Evolutionary conservation across 352 stramenopile genomes (phyloP), one percentile per base, ranked within the genome.

Genomic region (Globisporangium cylindrosporum): DNA sequence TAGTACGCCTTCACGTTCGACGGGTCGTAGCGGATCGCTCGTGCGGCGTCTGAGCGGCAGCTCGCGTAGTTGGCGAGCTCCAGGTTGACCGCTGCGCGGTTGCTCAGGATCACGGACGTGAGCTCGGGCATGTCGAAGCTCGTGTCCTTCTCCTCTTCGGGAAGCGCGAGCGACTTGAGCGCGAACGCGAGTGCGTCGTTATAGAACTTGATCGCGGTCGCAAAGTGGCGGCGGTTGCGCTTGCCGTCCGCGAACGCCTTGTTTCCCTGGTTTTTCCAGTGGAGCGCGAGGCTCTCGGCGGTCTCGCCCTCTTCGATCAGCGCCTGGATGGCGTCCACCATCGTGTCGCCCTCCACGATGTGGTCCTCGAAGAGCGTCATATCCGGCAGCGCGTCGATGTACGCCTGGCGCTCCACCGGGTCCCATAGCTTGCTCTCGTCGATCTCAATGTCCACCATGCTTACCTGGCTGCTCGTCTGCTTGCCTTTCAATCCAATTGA

Each of bases 261-360:
- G 69, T 96, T 96, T 72, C 89, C 89, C 74, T 93, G 88, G 66
- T 93, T 94, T 72, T 96, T 96, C 86, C 81, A 96, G 66, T 94
- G 83, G 34, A 94, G 71, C 70, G 89, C 89, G 41, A 96, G 78
- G 59, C 78, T 93, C 75, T 96, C 89, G 48, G 86, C 78, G 20
- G 85, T 94, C 84, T 96, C 89, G 62, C 88, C 88, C 62, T 96
- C 89, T 62, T 95, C 81, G 53, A 95, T 92, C 46, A 96, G 78
- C 71, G 86, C 89, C 69, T 94, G 82, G 71, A 96, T 95, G 18
- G 89, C 89, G 27, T 85, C 84, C 55, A 90, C 87, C 89, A 94
- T 96, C 67, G 89, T 78, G 68, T 96, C 88, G 64, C 86, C 86
- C 59, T 94, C 86, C 56, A 96, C 79, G 67, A 96, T 69, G 68